Evolutionary conservation across 1,284 basidiomycete species (phyloP), one percentile per base, ranked within the genome.

Genomic region (Neotropicomus parvogracilis): DNA sequence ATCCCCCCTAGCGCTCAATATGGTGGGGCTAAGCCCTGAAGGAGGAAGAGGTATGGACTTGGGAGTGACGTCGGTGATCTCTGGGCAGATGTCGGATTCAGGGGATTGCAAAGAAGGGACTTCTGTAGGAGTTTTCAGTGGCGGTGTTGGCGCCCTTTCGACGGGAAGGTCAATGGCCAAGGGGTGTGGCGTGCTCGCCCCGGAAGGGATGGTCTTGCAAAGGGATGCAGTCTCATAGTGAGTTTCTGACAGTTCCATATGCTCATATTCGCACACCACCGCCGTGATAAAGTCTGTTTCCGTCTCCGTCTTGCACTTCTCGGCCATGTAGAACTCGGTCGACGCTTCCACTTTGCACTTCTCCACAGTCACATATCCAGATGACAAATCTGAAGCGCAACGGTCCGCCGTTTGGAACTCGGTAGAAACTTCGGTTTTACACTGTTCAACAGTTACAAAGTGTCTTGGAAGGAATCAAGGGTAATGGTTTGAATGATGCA

Each of bases 401-500:
- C 44, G 72, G 58, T 49, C 58, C 5, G 66, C 73, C 0, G 80
- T 80, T 28, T 70, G 67, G 57, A 79, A 83, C 33, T 77, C 74
- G 3, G 77, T 73, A n/a, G 73, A 73, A 0, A 65, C 64, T 20
- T 70, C 67, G 2, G 72, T 67, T 29, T 65, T 60, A 48, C 70
- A 74, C 50, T 72, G 72, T 27, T 76, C 73, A 2, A 76, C 76
- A 8, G 79, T 83, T 38, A 64, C 65, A 55, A 78, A 83, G 34
- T 78, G 75, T 55, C 32, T 70, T 60, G 4, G 75, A 83, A 24
- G 81, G 81, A 52, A 83, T 79, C 6, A 74, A 75, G 9, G 72
- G 72, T 28, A 75, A 46, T 20, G 72, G 75, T 46, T 64, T 66
- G 56, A 71, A 71, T 0, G 74, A 76, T n/a, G 65, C 65, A 6